Evolutionary conservation across 148 eudicot species (phyloP), one percentile per base, ranked within the genome.

Genomic region (Spergularia bocconei): DNA sequence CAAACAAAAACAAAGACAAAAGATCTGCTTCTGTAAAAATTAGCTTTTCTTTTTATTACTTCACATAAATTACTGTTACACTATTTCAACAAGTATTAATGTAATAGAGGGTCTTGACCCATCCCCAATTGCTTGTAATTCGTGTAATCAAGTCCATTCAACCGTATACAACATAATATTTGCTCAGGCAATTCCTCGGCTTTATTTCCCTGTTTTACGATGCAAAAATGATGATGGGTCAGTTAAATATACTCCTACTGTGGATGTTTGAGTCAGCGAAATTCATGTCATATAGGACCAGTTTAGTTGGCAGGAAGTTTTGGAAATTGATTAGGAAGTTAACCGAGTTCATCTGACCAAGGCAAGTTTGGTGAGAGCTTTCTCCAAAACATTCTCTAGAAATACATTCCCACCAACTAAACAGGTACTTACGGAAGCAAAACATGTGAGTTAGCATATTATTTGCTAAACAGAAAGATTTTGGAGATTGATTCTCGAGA

Each of bases 171-270:
- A 78, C 98, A 91, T 78, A 94, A 83, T 57, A 94, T 82, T 77
- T 94, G 98, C 89, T 94, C 98, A 1, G 97, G 96, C 79, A 94
- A 79, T 74, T 94, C 99, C 73, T 95, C 98, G 17, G 82, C 82
- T 85, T 91, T 94, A 81, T 88, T 91, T 66, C 97, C 96, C 98
- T 94, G 96, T 74, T 78, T 71, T 58, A 53, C 62, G 41, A 20
- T 11, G 56, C 71, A 20, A 36, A 48, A 25, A 55, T 6, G 7
- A n/a, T 4, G 29, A 58, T 23, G 29, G 16, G 39, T 69, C 33
- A 76, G 75, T 11, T 17, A 54, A 62, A 5, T 60, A 60, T 33
- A 59, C 38, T 36, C 14, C 8, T 69, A 51, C 25, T 9, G 5
- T 19, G 58, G 15, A 60, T 61, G 2, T 7, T 57, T 17, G 19